Evolutionary conservation across 768 basidiomycete species (phyloP), one percentile per base, ranked within the genome.

Genomic region (Brasilioporus rufonigricans): DNA sequence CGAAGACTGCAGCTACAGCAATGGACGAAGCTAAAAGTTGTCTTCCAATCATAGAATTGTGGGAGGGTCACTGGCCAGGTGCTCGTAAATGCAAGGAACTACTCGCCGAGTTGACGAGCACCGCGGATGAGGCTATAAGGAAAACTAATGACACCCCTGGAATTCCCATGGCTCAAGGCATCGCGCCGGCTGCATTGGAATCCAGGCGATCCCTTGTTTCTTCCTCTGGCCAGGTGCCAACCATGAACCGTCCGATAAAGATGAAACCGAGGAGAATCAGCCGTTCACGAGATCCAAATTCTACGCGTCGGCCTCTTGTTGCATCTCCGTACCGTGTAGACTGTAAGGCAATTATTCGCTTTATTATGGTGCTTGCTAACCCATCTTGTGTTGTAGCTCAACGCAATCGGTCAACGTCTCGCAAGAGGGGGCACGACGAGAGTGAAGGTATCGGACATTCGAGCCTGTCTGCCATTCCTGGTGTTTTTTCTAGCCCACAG

Each of bases 31-130:
- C 87, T 9, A 84, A 80, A 69, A 84, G 82, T 53, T 85, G 89
- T 35, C 71, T 93, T 35, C 66, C 72, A 26, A 86, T 89, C 24
- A 74, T 93, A 51, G 86, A 86, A 65, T 82, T 84, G 7, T 91
- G 90, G 86, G 91, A 92, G 67, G 88, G 88, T 2, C 79, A 82
- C 52, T 93, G 92, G 92, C 91, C 91, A 21, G 91, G 91, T 16
- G 91, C 90, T 57, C 80, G 83, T 39, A 93, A 93, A 70, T 91
- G 91, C 77, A 91, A 85, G 70, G 90, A 91, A 64, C 71, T 92
- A 38, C 80, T 92, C 36, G 72, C 78, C 43, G 89, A 90, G 59
- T 75, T 91, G 48, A 79, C 82, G 31, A 84, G 73, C 40, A 91
- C 86, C 10, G 85, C 88, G 5, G 82, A 74, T 41, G 86, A 87